Percentiles rank a stretch among this genome's conserved stretches.
phyloP scores from a whole-genome alignment of 495 filamentous ascomycete species.

The Acidomyces sp. region DNA sequence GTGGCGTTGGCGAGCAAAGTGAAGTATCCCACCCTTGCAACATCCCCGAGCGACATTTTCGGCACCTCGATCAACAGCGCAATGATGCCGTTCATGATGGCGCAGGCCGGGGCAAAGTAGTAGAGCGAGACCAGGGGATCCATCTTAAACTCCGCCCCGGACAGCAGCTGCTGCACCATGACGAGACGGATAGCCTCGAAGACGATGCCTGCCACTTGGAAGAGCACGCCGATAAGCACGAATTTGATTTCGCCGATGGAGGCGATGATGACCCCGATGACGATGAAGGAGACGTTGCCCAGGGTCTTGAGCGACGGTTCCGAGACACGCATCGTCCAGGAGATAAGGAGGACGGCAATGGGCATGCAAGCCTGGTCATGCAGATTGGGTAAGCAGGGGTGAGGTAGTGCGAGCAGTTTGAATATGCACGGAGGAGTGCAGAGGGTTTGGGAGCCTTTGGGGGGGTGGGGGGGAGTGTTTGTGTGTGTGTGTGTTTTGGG shows the following conservation, averaged over 20 bases:
- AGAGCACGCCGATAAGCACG: constrained; percentile 72
- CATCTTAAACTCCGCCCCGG: constrained; percentile 91
- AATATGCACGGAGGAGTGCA: too few species aligned
- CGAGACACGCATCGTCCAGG: constrained; percentile 69
- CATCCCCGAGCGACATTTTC: constrained; percentile 52
- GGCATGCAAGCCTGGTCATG: constrained; percentile 64
- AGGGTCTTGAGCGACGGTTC: constrained; percentile 67
- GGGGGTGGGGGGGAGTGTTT: too few species aligned
- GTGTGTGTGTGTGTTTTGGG: too few species aligned
- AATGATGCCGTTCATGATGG: constrained; percentile 71
- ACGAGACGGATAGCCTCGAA: constrained; percentile 86
- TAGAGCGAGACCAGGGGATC: constrained; percentile 90
- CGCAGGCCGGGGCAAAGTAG: constrained; percentile 91
- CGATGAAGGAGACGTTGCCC: constrained; percentile 75
- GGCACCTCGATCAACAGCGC: constrained; percentile 70
- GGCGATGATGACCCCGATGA: constrained; percentile 78
- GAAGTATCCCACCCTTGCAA: constrained; percentile 61
- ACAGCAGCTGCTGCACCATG: constrained; percentile 81
- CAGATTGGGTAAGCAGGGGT: not conserved
- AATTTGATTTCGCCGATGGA: constrained; percentile 90
- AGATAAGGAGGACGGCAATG: constrained; percentile 72
- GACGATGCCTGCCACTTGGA: constrained; percentile 68
- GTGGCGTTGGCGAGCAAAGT: constrained; percentile 68
- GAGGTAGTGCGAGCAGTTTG: constrained; percentile 9
- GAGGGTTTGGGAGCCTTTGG: too few species aligned